phyloP scores from a whole-genome alignment of 305 asterid species.

The Rubia peregrina region DNA sequence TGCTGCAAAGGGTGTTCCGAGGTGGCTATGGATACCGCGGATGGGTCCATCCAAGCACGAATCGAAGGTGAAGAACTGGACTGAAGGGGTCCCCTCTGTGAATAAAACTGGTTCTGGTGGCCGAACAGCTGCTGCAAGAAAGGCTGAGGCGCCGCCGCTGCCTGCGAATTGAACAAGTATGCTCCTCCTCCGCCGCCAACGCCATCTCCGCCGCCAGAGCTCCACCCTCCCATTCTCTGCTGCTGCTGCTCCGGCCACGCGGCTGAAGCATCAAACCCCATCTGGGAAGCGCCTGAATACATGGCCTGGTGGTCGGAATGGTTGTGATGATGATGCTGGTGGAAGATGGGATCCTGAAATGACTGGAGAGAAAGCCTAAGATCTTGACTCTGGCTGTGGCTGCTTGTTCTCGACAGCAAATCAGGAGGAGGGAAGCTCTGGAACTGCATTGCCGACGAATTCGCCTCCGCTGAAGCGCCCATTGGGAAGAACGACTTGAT shows the following conservation, averaged over 20 bases:
- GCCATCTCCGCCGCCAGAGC: constrained; percentile 26
- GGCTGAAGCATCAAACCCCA: constrained; percentile 44
- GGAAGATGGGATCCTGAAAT: constrained; percentile 61
- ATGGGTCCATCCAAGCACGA: constrained; percentile 97
- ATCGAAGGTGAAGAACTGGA: constrained; percentile 90
- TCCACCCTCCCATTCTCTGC: constrained; percentile 54
- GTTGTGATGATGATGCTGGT: constrained; percentile 38
- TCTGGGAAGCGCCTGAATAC: constrained; percentile 39
- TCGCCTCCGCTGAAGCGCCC: constrained; percentile 50
- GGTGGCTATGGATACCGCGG: constrained; percentile 38
- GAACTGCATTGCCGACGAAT: constrained; percentile 61
- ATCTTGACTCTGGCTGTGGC: constrained; percentile 45
- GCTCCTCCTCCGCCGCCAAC: constrained; percentile 29
- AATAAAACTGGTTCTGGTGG: constrained; percentile 61
- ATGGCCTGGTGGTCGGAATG: constrained; percentile 36
- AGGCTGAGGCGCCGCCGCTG: constrained; percentile 29
- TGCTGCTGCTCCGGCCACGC: constrained; percentile 60
- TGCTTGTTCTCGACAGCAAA: constrained; percentile 39
- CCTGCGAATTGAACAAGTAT: constrained; percentile 51
- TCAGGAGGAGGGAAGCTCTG: constrained; percentile 45
- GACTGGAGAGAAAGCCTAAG: constrained; percentile 85
- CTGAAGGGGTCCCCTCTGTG: constrained; percentile 99
- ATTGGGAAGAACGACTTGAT: constrained; percentile 80
- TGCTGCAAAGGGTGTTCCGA: constrained; percentile 34
- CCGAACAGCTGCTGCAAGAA: constrained; percentile 60